Percentiles rank a stretch among this genome's conserved stretches.
phyloP scores from a whole-genome alignment of 169 alveolate genomes.

The Sarcocystis neurona region DNA sequence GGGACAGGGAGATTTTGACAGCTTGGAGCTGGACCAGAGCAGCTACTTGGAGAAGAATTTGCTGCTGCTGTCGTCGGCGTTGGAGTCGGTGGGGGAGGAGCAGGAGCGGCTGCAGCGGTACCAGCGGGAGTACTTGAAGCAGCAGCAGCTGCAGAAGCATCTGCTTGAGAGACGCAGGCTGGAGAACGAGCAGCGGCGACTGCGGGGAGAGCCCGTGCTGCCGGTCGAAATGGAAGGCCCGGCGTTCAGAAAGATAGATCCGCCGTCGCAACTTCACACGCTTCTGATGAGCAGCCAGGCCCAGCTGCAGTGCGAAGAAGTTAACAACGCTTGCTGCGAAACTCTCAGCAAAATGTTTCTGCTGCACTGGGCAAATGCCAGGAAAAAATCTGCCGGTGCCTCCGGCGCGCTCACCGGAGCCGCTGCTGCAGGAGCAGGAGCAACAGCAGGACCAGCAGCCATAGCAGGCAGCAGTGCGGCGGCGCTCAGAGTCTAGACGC shows the following conservation, averaged over 20 bases:
- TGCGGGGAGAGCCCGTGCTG: conserved; percentile 81
- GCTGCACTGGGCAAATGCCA: conserved; percentile 54
- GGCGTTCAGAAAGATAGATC: conserved; percentile 28
- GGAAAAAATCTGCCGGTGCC: conserved; percentile 3
- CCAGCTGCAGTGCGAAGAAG: conserved; percentile 27
- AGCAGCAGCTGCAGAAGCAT: conserved; percentile 81
- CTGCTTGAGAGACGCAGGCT: conserved; percentile 79
- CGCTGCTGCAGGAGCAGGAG: background rate
- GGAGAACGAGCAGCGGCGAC: conserved; percentile 83
- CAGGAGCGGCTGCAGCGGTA: conserved; percentile 80
- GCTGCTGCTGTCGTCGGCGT: conserved; percentile 73
- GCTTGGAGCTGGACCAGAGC: conserved; percentile 71
- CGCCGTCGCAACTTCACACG: conserved; percentile 47
- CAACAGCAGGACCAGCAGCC: background rate
- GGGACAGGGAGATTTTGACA: conserved; percentile 72
- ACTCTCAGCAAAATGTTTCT: conserved; percentile 45
- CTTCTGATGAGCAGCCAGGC: conserved; percentile 48
- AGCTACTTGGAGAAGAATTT: conserved; percentile 74
- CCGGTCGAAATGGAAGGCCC: conserved; percentile 68
- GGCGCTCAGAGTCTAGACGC: no score
- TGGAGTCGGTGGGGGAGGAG: conserved; percentile 78
- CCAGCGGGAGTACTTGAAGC: conserved; percentile 80
- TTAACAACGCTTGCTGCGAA: conserved; percentile 36
- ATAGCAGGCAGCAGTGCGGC: background rate
- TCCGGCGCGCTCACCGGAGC: conserved; percentile 3